These are phyloP conservation scores for Aspergillus heteromorphus DNA, from an alignment of 495 filamentous ascomycete species.

Conservation along the genomic window DNA sequence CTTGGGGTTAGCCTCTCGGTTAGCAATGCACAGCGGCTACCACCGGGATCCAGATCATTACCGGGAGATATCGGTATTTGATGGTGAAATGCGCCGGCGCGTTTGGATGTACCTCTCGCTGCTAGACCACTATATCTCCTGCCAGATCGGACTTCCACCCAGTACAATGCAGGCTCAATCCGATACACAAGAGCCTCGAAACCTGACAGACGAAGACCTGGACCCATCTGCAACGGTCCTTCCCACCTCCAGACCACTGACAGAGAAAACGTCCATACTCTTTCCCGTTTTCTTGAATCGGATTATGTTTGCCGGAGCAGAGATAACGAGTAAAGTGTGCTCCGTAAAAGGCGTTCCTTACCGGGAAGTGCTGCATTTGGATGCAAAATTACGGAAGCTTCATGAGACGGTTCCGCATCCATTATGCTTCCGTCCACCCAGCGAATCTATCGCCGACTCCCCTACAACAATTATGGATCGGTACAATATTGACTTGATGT, in stretches of 20 bases:
- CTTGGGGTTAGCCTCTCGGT: background rate
- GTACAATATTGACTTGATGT: conserved; percentile 69
- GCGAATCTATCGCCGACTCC: conserved; percentile 64
- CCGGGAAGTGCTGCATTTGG: conserved; percentile 68
- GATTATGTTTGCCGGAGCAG: conserved; percentile 27
- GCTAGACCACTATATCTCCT: conserved; percentile 27
- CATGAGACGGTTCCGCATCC: conserved; percentile 61
- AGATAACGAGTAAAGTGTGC: conserved; percentile 33
- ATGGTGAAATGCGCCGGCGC: conserved; percentile 35
- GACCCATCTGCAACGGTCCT: conserved; percentile 21
- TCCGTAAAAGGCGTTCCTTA: conserved; percentile 46
- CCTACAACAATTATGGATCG: conserved; percentile 74
- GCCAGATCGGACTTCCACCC: conserved; percentile 32
- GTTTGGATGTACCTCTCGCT: conserved; percentile 23
- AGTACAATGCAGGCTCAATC: conserved; percentile 21
- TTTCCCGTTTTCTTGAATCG: conserved; percentile 27
- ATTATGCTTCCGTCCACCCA: conserved; percentile 58
- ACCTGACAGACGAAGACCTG: conserved; percentile 31
- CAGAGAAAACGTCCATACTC: conserved; percentile 22
- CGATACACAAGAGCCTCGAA: conserved; percentile 28
- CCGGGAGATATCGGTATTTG: conserved; percentile 20
- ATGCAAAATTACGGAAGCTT: conserved; percentile 59
- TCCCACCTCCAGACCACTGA: conserved; percentile 19
- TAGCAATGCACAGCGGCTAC: conserved; percentile 12
- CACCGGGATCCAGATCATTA: conserved; percentile 27